These are phyloP conservation scores for Kodamaea hsintzibuensis DNA, from an alignment of 805 yeast genomes.

Conservation along the genomic window DNA sequence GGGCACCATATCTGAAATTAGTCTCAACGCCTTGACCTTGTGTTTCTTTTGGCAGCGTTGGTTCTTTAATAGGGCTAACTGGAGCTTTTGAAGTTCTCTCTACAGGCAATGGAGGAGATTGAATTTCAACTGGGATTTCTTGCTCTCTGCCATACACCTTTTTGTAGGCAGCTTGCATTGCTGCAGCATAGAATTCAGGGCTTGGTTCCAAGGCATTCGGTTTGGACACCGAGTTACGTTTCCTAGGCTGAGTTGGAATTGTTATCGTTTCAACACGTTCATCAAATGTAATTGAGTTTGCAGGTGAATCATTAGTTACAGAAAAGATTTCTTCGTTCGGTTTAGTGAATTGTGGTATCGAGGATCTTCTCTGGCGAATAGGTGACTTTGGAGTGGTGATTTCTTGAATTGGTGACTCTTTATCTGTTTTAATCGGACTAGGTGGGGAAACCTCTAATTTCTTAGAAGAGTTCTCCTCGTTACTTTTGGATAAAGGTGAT, in stretches of 20 bases:
- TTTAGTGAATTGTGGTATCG: neutral
- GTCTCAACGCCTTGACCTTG: constrained; percentile 17
- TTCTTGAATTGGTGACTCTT: neutral
- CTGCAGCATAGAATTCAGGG: constrained; percentile 23
- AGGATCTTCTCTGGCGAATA: neutral
- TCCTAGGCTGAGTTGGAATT: constrained; percentile 9
- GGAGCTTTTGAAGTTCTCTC: neutral
- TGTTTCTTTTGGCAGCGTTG: constrained; percentile 8
- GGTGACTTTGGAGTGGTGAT: constrained; percentile 2
- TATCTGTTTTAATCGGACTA: neutral
- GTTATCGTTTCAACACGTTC: constrained; percentile 42
- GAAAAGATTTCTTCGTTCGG: constrained; percentile 15
- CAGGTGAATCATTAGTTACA: constrained; percentile 21
- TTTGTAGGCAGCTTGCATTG: constrained; percentile 25
- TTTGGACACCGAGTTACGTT: neutral
- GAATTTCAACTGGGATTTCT: neutral
- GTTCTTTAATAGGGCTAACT: neutral
- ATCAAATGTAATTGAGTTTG: constrained; percentile 37
- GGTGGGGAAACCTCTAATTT: neutral
- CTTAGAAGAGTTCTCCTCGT: neutral
- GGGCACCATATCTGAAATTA: constrained; percentile 28
- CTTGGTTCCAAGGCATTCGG: constrained; percentile 11
- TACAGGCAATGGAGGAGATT: neutral
- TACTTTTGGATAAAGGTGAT: constrained; percentile 9
- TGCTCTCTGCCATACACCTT: constrained; percentile 21